Evolutionary conservation across 1,284 basidiomycete species (phyloP).

Genomic region (Neotropicomus parvogracilis): DNA sequence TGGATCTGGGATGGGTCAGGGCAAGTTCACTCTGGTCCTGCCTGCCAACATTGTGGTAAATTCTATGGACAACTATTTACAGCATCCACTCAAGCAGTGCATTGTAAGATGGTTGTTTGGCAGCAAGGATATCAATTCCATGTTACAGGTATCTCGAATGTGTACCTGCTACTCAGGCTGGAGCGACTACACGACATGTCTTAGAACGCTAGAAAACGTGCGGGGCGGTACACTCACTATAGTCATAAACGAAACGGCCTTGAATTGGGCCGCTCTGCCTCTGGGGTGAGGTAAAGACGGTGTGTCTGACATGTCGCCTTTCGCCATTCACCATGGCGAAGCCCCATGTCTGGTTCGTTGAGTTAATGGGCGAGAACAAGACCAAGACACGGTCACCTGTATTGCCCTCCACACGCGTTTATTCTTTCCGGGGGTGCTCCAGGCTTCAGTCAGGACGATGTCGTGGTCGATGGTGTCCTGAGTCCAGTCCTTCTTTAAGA

Average conservation of each 20-base stretch:
- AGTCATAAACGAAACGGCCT: slow-evolving; percentile 64
- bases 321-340: slow-evolving; percentile 57
- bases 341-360: slow-evolving; percentile 58
- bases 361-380: slow-evolving; percentile 8
- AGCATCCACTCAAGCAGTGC: too few species aligned
- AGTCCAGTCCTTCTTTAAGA: slow-evolving; percentile 53
- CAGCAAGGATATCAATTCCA: too few species aligned
- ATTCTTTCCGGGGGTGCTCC: slow-evolving; percentile 54
- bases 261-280: slow-evolving; percentile 50
- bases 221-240: slow-evolving; percentile 37
- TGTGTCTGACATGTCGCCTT: slow-evolving; percentile 57
- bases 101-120: too few species aligned
- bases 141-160: too few species aligned
- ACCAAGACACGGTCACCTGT: slow-evolving; percentile 40
- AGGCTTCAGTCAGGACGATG: slow-evolving; percentile 46
- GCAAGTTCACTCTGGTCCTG: slow-evolving; percentile 3
- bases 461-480: slow-evolving; percentile 51
- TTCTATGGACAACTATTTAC: too few species aligned
- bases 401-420: slow-evolving; percentile 49
- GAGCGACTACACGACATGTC: slow-evolving; percentile 10
- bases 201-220: slow-evolving; percentile 12
- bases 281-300: slow-evolving; percentile 62
- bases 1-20: neutral
- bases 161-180: neutral
- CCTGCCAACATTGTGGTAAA: too few species aligned